Evolutionary conservation across 2,329 filamentous ascomycete species (phyloP).

Genomic region (Thelonectria rubi): DNA sequence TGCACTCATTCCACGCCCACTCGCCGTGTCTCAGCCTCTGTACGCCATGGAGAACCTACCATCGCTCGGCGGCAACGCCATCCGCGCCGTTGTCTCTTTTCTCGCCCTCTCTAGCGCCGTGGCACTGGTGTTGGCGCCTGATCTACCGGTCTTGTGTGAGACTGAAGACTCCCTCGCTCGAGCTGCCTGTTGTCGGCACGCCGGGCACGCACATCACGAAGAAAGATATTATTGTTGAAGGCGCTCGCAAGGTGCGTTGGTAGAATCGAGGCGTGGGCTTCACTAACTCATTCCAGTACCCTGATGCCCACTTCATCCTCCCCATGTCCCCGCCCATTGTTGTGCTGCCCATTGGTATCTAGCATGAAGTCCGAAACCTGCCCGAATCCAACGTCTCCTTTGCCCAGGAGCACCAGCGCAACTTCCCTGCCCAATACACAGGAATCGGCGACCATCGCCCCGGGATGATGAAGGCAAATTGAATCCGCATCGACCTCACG

Average conservation of each 20-base stretch:
- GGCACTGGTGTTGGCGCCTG: constrained; percentile 9
- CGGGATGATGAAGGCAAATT: constrained; percentile 26
- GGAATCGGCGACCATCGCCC: constrained; percentile 23
- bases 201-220: constrained; percentile 18
- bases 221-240: constrained; percentile 18
- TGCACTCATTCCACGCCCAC: background rate
- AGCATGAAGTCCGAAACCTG: constrained; percentile 20
- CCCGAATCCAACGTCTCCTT: constrained; percentile 17
- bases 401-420: constrained; percentile 21
- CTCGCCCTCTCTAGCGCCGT: constrained; percentile 14
- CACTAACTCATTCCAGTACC: constrained; percentile 5
- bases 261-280: background rate
- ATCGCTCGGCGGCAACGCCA: constrained; percentile 8
- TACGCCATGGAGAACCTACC: constrained; percentile 10
- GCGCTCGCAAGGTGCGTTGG: constrained; percentile 17
- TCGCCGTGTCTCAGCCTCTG: background rate
- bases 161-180: constrained; percentile 7
- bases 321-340: constrained; percentile 23
- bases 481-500: constrained; percentile 24
- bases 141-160: constrained; percentile 12
- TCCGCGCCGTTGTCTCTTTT: constrained; percentile 12
- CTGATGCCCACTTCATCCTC: constrained; percentile 19
- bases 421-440: constrained; percentile 22
- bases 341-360: constrained; percentile 18
- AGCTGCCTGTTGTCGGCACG: constrained; percentile 13